Evolutionary conservation across 345 rosid genomes (phyloP).

Genomic region (Microthlaspi erraticum): DNA sequence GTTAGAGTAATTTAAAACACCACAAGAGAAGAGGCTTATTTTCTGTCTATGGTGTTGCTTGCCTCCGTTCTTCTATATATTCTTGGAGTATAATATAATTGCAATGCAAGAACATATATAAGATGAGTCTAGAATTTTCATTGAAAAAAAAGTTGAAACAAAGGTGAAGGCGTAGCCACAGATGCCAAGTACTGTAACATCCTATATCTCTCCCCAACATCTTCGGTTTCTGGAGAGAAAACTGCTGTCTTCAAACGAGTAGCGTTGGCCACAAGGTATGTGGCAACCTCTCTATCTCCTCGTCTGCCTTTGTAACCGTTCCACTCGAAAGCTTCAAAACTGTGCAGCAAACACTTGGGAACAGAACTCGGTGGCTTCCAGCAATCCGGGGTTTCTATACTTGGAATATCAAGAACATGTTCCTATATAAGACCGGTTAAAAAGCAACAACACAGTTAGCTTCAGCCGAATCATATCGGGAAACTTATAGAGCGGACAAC

Average conservation of each 20-base stretch:
- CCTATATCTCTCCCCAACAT: background rate
- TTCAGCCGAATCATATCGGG: background rate
- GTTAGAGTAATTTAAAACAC: too few species aligned
- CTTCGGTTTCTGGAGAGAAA: background rate
- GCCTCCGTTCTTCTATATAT: background rate
- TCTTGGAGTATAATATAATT: too few species aligned
- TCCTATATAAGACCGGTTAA: background rate
- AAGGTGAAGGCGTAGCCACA: background rate
- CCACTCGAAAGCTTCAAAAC: constrained; percentile 10
- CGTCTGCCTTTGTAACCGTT: background rate
- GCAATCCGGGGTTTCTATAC: background rate
- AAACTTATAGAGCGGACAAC: background rate
- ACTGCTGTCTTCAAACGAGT: background rate
- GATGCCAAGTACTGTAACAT: background rate
- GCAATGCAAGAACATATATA: too few species aligned
- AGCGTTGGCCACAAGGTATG: background rate
- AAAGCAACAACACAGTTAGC: background rate
- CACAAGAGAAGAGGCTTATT: too few species aligned
- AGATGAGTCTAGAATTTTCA: background rate
- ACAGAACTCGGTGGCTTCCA: constrained; percentile 6
- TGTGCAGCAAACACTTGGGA: background rate
- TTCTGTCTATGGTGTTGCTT: too few species aligned
- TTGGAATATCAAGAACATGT: background rate
- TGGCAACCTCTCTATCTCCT: constrained; percentile 1
- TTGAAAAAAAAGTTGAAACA: background rate